A percentile compares a stretch with the other conserved stretches of the same genome.
Conservation (phyloP, 1,139 yeast species). For the Hanseniaspora uvarum region DNA sequence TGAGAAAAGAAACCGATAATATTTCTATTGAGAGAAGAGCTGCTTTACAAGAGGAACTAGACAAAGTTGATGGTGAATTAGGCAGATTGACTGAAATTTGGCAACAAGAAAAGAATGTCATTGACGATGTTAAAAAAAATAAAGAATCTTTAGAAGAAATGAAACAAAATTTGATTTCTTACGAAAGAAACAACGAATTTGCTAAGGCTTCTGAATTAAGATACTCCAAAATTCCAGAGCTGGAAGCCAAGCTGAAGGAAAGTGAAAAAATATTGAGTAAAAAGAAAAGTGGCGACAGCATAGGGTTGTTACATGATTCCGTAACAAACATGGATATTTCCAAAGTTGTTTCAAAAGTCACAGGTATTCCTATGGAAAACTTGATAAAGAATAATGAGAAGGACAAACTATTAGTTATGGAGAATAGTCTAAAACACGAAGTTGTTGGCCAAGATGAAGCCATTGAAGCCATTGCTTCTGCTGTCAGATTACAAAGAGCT, state of each 20-base stretch:
- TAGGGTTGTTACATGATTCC: slow-evolving; percentile 65
- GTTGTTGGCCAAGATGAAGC: slow-evolving; percentile 97
- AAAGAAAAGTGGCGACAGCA: slow-evolving; percentile 26
- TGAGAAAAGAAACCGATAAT: slow-evolving; percentile 84
- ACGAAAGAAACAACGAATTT: slow-evolving; percentile 75
- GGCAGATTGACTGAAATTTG: slow-evolving; percentile 65
- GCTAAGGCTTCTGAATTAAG: slow-evolving; percentile 82
- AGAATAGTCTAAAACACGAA: slow-evolving; percentile 56
- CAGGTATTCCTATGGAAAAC: slow-evolving; percentile 90
- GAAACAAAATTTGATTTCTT: slow-evolving; percentile 66
- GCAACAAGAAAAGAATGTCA: slow-evolving; percentile 69
- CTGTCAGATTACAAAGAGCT: slow-evolving; percentile 91
- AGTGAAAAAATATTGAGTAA: slow-evolving; percentile 29
- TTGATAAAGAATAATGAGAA: slow-evolving; percentile 80
- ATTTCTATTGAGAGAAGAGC: slow-evolving; percentile 65
- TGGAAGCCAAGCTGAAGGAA: slow-evolving; percentile 53
- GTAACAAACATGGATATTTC: slow-evolving; percentile 94
- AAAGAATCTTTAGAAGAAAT: slow-evolving; percentile 79
- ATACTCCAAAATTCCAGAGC: slow-evolving; percentile 71
- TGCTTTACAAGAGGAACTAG: slow-evolving; percentile 54
- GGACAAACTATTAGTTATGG: slow-evolving; percentile 83
- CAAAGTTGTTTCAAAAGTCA: slow-evolving; percentile 80
- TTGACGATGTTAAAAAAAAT: slow-evolving; percentile 66
- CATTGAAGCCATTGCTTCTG: slow-evolving; percentile 77
- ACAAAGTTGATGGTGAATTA: slow-evolving; percentile 53